Evolutionary conservation across 2,329 filamentous ascomycete genomes (phyloP).

Genomic region (Penicillium sp.): DNA sequence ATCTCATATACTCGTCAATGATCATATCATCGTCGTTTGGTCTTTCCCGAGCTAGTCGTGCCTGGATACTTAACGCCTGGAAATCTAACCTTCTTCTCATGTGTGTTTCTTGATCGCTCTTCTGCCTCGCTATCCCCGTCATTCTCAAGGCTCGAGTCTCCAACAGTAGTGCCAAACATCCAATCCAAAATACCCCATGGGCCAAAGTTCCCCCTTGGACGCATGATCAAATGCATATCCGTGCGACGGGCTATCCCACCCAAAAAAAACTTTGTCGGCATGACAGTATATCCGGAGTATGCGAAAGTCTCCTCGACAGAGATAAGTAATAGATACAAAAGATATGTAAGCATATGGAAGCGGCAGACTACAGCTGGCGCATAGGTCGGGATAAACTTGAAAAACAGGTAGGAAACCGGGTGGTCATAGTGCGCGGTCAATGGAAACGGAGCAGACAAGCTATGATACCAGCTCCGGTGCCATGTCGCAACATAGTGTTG

Average conservation of each 20-base stretch:
- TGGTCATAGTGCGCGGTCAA: constrained; percentile 62
- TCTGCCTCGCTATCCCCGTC: constrained; percentile 46
- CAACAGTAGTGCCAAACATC: constrained; percentile 42
- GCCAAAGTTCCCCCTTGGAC: constrained; percentile 48
- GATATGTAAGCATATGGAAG: constrained; percentile 61
- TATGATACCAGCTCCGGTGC: constrained; percentile 59
- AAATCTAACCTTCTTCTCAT: constrained; percentile 22
- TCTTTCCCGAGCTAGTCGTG: neutral
- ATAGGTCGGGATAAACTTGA: constrained; percentile 57
- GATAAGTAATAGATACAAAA: constrained; percentile 54
- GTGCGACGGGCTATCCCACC: constrained; percentile 58
- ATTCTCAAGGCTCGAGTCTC: constrained; percentile 49
- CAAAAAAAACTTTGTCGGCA: constrained; percentile 59
- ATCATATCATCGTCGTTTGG: constrained; percentile 6
- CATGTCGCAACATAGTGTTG: constrained; percentile 51
- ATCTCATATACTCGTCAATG: neutral
- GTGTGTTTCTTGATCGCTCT: constrained; percentile 32
- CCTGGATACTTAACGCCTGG: neutral
- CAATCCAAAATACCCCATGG: constrained; percentile 49
- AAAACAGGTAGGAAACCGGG: constrained; percentile 54
- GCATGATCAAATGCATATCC: constrained; percentile 54
- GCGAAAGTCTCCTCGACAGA: constrained; percentile 62
- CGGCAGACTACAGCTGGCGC: constrained; percentile 56
- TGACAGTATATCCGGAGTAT: constrained; percentile 58
- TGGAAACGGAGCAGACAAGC: constrained; percentile 53